These are phyloP conservation scores for Apophysomyces trapeziformis DNA, from an alignment of 371 early-diverging fungal genomes.

Conservation along the genomic window DNA sequence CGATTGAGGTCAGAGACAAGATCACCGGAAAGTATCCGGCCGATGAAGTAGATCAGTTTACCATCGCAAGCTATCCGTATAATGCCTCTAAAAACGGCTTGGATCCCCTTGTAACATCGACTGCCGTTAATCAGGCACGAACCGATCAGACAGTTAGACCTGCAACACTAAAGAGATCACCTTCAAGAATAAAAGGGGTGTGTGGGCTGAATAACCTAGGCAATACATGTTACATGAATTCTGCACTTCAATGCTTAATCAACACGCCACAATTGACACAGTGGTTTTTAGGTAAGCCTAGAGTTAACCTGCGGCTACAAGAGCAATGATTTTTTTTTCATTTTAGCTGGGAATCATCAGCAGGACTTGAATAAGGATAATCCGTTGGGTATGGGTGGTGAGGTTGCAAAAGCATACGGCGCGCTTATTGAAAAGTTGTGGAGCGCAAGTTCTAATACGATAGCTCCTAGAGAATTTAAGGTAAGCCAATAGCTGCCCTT, in stretches of 20 bases:
- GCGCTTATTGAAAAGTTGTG: slow-evolving; percentile 63
- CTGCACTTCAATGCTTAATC: slow-evolving; percentile 80
- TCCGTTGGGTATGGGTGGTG: slow-evolving; percentile 63
- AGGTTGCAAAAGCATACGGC: slow-evolving; percentile 70
- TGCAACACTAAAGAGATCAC: background rate
- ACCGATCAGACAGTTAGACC: background rate
- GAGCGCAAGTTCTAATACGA: slow-evolving; percentile 42
- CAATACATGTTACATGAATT: slow-evolving; percentile 93
- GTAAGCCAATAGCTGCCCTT: slow-evolving; percentile 15
- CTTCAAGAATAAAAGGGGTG: slow-evolving; percentile 39
- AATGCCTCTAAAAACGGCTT: background rate
- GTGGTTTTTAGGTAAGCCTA: slow-evolving; percentile 51
- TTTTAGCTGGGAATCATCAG: slow-evolving; percentile 39
- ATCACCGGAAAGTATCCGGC: background rate
- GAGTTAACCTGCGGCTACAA: background rate
- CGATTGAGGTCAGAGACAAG: slow-evolving; percentile 13
- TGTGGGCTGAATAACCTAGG: slow-evolving; percentile 81
- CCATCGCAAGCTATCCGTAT: background rate
- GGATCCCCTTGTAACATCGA: background rate
- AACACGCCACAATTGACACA: slow-evolving; percentile 68
- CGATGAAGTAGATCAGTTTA: background rate
- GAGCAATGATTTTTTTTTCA: background rate
- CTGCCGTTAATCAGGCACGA: background rate
- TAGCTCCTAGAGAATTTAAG: slow-evolving; percentile 76
- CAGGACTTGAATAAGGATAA: slow-evolving; percentile 58